These are phyloP conservation scores for Neoscytalidium dimidiatum DNA, from an alignment of 2,329 filamentous ascomycete species.

Conservation along the genomic window DNA sequence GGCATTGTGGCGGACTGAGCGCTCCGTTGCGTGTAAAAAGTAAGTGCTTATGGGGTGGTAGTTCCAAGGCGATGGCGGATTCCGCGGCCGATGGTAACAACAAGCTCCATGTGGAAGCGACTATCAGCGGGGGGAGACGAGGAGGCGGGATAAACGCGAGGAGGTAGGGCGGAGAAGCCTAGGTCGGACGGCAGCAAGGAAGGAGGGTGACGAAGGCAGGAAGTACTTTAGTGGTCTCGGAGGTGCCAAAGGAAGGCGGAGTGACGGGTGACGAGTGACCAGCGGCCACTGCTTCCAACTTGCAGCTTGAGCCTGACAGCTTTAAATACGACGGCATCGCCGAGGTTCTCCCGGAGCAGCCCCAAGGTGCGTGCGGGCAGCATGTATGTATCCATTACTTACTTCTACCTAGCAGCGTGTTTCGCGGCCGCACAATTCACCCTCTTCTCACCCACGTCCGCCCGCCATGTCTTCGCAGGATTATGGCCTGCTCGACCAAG, in stretches of 20 bases:
- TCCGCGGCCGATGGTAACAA: slow-evolving; percentile 2
- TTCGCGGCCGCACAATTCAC: background rate
- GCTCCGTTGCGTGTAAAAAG: background rate
- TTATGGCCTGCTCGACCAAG: slow-evolving; percentile 71
- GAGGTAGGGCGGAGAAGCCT: background rate
- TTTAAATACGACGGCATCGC: background rate
- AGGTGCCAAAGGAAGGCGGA: slow-evolving; percentile 4
- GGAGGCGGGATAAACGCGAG: background rate
- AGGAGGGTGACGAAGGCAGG: background rate
- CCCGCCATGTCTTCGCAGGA: slow-evolving; percentile 46
- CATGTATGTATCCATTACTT: too few relatives aligned
- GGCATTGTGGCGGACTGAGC: slow-evolving; percentile 29
- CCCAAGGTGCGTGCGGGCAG: too few relatives aligned
- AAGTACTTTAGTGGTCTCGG: background rate
- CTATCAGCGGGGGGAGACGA: background rate
- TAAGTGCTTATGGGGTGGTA: background rate
- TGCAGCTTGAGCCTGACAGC: background rate
- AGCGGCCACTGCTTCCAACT: background rate
- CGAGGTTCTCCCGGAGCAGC: background rate
- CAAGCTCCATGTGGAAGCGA: slow-evolving; percentile 12
- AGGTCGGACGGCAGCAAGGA: background rate
- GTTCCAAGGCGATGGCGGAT: background rate
- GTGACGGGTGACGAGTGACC: too few relatives aligned
- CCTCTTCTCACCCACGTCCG: background rate
- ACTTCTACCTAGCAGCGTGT: background rate